These are phyloP conservation scores for Cercophora newfieldiana DNA, from an alignment of 495 filamentous ascomycete genomes.

Conservation along the genomic window DNA sequence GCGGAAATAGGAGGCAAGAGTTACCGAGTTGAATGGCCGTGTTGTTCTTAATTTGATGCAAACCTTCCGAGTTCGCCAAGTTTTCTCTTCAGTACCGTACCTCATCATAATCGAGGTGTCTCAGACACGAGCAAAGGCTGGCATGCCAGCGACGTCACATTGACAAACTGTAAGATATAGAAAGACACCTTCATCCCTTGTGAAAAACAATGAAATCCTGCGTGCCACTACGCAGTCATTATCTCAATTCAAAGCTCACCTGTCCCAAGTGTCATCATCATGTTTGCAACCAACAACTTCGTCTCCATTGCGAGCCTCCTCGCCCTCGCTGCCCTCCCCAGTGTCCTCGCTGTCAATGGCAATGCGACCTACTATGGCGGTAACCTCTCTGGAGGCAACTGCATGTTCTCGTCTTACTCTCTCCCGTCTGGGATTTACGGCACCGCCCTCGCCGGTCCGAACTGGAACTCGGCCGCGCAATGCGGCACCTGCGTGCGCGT, in stretches of 20 bases:
- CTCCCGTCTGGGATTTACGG: slow-evolving; percentile 56
- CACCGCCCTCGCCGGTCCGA: slow-evolving; percentile 52
- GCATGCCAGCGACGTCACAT: neutral
- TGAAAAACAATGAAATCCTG: no score
- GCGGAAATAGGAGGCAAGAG: neutral
- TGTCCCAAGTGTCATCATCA: no score
- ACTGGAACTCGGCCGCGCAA: slow-evolving; percentile 53
- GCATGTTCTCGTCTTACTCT: slow-evolving; percentile 59
- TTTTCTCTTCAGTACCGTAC: neutral
- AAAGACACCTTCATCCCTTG: neutral
- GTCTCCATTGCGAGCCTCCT: neutral
- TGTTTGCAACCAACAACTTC: neutral
- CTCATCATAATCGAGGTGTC: neutral
- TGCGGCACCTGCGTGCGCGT: slow-evolving; percentile 62
- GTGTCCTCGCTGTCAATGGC: slow-evolving; percentile 27
- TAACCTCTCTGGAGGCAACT: slow-evolving; percentile 57
- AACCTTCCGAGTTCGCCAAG: neutral
- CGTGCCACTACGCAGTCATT: no score
- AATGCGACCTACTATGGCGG: slow-evolving; percentile 58
- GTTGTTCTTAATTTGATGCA: neutral
- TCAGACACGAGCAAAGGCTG: neutral
- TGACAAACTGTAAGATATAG: neutral
- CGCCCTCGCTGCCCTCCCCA: neutral
- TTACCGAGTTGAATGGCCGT: neutral
- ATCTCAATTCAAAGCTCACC: no score